Conservation (phyloP, 805 yeast genomes). For the Alloascoidea hylecoeti region DNA sequence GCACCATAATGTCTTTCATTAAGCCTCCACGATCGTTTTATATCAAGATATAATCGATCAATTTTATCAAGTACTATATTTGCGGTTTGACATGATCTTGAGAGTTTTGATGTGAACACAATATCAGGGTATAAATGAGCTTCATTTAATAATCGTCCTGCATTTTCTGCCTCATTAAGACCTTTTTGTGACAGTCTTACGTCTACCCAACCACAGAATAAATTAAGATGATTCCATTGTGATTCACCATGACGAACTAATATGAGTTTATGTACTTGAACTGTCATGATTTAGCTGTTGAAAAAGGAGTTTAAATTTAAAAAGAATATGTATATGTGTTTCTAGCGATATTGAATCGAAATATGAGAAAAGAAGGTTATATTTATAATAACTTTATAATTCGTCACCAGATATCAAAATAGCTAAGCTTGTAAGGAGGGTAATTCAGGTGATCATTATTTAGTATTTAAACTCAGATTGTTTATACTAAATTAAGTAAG, state of each 20-base stretch:
- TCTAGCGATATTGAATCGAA: too few relatives aligned
- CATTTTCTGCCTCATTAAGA: constrained; percentile 46
- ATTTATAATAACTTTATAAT: too few relatives aligned
- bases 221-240: constrained; percentile 60
- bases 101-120: constrained; percentile 56
- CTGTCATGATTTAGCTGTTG: too few relatives aligned
- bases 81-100: constrained; percentile 66
- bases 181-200: constrained; percentile 58
- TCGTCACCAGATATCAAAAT: too few relatives aligned
- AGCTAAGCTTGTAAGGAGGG: too few relatives aligned
- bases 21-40: constrained; percentile 61
- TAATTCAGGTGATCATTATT: too few relatives aligned
- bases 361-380: too few relatives aligned
- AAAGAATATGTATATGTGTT: too few relatives aligned
- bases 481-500: too few relatives aligned
- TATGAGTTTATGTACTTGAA: constrained; percentile 30
- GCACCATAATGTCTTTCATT: constrained; percentile 81
- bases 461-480: too few relatives aligned
- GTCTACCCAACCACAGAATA: constrained; percentile 83
- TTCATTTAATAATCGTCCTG: constrained; percentile 44
- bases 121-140: constrained; percentile 37
- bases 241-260: constrained; percentile 77
- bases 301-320: too few relatives aligned
- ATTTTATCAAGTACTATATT: constrained; percentile 47
- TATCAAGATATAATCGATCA: constrained; percentile 26